Base-by-base conservation (phyloP, 139 green algal species). In the Chlorella sp. region DNA sequence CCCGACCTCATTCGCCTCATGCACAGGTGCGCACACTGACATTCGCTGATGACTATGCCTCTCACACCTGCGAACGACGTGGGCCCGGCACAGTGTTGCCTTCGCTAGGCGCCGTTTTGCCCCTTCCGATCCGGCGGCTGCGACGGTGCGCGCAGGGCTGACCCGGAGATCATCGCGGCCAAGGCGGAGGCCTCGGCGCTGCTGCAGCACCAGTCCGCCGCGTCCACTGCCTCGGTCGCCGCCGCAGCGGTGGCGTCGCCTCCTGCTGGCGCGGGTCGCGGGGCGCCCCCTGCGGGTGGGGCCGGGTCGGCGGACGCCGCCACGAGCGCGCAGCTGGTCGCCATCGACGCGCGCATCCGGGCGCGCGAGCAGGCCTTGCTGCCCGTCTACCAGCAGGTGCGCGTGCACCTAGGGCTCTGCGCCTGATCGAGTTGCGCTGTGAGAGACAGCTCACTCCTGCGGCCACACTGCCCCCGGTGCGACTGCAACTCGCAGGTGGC, bases 1-100 rank as follows among this genome's bases (percentile, higher is more conserved):
- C 73, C 79, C 0, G 91, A 98, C 70, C 84, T 98, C 31, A 35
- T 95, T 1, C 71, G 79, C 17, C 83, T 88, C 42, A 98, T 99
- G 93, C 88, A 94, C 74, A 87, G 93, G 72, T 86, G 74, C 23
- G 67, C 2, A 10, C 42, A 55, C 42, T 24, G 42, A n/a, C n/a
- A n/a, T n/a, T n/a, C n/a, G n/a, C n/a, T n/a, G n/a, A n/a, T n/a
- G n/a, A n/a, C n/a, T n/a, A n/a, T n/a, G n/a, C n/a, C n/a, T n/a
- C n/a, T n/a, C n/a, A n/a, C n/a, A n/a, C n/a, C n/a, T n/a, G n/a
- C n/a, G n/a, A n/a, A n/a, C n/a, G n/a, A n/a, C n/a, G n/a, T n/a
- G n/a, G n/a, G n/a, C n/a, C n/a, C n/a, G n/a, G n/a, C n/a, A n/a
- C n/a, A n/a, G n/a, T n/a, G n/a, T n/a, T n/a, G n/a, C n/a, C n/a